A percentile compares a stretch with the other conserved stretches of the same genome.
phyloP scores from a whole-genome alignment of 768 basidiomycete species.

The Nidula microcarpa region DNA sequence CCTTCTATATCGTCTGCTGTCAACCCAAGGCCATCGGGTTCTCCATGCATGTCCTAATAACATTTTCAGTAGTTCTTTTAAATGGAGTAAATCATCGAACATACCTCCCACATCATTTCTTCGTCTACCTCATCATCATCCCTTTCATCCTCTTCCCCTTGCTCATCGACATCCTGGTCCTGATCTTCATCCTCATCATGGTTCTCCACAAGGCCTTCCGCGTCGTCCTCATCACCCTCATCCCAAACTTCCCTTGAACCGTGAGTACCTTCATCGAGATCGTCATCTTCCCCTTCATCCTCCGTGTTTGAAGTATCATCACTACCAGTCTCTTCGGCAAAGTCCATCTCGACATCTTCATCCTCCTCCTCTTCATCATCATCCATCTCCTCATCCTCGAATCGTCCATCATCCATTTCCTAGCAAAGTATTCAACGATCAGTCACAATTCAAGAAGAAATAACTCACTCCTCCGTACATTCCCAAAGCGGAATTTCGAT shows the following conservation, averaged over 20 bases:
- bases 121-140: conserved; percentile 27
- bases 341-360: conserved; percentile 86
- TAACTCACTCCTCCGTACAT: conserved; percentile 87
- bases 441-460: conserved; percentile 1
- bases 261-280: conserved; percentile 53
- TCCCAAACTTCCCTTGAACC: conserved; percentile 64
- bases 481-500: conserved; percentile 93
- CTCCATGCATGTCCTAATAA: conserved; percentile 50
- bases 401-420: conserved; percentile 86
- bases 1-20: conserved; percentile 52
- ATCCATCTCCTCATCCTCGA: conserved; percentile 69
- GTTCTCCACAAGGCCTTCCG: conserved; percentile 56
- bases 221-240: conserved; percentile 67
- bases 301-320: conserved; percentile 78
- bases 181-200: conserved; percentile 49
- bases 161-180: conserved; percentile 32
- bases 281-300: conserved; percentile 65
- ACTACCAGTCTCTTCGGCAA: conserved; percentile 78
- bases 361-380: conserved; percentile 80
- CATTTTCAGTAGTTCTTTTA: background rate
- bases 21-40: conserved; percentile 39
- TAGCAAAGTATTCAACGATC: conserved; percentile 22
- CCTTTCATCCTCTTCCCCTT: conserved; percentile 49
- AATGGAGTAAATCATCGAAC: conserved; percentile 1
- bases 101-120: conserved; percentile 34